These are phyloP conservation scores for Galerina sulciceps DNA, from an alignment of 768 basidiomycete species.

Conservation along the genomic window DNA sequence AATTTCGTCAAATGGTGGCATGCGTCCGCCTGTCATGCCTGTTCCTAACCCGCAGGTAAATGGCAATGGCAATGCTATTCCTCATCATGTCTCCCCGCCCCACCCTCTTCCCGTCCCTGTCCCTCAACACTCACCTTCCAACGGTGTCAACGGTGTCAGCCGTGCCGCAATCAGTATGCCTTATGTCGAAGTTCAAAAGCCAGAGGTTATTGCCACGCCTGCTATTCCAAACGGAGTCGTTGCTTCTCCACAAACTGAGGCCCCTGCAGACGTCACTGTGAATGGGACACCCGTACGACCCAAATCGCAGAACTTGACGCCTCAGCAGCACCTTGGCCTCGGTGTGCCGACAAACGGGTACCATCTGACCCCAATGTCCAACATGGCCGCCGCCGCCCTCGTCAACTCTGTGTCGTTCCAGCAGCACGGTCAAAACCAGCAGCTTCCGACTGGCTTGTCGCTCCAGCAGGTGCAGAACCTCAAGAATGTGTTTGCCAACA, in stretches of 20 bases:
- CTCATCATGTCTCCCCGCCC: constrained; percentile 41
- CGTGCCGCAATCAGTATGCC: constrained; percentile 51
- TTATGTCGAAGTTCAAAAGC: constrained; percentile 46
- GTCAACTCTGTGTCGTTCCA: constrained; percentile 35
- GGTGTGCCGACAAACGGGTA: constrained; percentile 49
- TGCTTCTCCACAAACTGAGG: constrained; percentile 29
- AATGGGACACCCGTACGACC: constrained; percentile 36
- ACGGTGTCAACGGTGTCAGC: constrained; percentile 37
- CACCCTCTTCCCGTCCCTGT: constrained; percentile 37
- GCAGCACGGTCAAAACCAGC: constrained; percentile 35
- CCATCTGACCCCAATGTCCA: constrained; percentile 46
- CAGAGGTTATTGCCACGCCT: constrained; percentile 31
- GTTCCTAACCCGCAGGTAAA: constrained; percentile 31
- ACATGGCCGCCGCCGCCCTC: constrained; percentile 34
- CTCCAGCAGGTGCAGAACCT: constrained; percentile 64
- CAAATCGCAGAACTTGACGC: constrained; percentile 48
- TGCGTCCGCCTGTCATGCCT: constrained; percentile 50
- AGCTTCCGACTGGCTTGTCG: constrained; percentile 41
- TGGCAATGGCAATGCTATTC: constrained; percentile 26
- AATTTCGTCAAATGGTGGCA: constrained; percentile 61
- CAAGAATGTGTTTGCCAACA: constrained; percentile 56
- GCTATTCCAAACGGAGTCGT: constrained; percentile 37
- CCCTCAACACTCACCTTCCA: constrained; percentile 35
- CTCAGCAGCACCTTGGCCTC: constrained; percentile 34
- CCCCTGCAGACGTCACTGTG: constrained; percentile 23